Base-by-base conservation (phyloP, 495 filamentous ascomycete species). In the Elaphomyces granulatus region DNA sequence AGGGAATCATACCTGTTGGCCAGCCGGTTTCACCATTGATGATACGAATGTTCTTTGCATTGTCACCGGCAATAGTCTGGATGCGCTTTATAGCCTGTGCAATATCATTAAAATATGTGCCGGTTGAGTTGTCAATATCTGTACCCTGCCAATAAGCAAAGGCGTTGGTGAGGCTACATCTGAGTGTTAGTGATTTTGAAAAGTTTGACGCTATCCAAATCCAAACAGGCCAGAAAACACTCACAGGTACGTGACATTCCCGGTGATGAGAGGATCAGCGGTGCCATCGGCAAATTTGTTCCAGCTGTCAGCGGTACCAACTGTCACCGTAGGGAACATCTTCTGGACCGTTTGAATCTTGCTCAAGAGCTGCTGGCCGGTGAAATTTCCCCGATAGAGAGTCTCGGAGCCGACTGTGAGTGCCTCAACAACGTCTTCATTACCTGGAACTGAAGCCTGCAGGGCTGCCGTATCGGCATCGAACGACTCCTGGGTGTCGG, bases 131-230 rank as follows among this genome's bases (percentile, higher is more conserved):
- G 46, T 61, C 57, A 40, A 75, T 69, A 8, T 62, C 58, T 48
- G 74, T 69, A 30, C 71, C 77, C 55, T 88, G 83, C 83, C 83
- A 87, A 71, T 85, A 88, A 21, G 76, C 74, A 53, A 88, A 88
- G n/a, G 78, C 83, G 50, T 88, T 88, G 54, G 71, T 70, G 26
- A 88, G 63, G 34, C 69, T 72, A 47, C 6, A 28, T 6, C n/a
- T n/a, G n/a, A n/a, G 12, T 9, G 14, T 12, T 8, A 16, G n/a
- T n/a, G 10, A 15, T 32, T 20, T 17, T 30, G 16, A 10, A 15
- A 23, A 20, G 6, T 19, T 30, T 8, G 36, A 6, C 15, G n/a
- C 6, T 38, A 21, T 8, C 10, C 8, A 6, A n/a, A n/a, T n/a
- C n/a, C n/a, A n/a, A n/a, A n/a, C n/a, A 28, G 12, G 12, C 12